A percentile compares a stretch with the other conserved stretches of the same genome.
phyloP scores from a whole-genome alignment of 306 rosid species.

The Purshia tridentata region DNA sequence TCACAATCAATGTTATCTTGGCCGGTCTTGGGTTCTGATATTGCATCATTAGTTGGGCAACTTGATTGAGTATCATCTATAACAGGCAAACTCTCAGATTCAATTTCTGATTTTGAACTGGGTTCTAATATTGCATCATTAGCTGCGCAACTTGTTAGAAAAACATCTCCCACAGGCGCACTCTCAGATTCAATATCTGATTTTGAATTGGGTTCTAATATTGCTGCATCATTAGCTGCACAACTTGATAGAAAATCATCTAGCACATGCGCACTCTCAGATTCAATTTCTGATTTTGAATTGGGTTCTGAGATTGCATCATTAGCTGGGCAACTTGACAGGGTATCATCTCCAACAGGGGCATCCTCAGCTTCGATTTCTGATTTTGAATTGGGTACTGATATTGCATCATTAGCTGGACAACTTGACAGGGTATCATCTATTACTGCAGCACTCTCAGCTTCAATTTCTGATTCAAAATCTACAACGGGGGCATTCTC shows the following conservation, averaged over 20 bases:
- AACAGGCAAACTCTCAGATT: not conserved
- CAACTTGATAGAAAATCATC: not conserved
- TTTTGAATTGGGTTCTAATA: not conserved
- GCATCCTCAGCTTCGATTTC: constrained; percentile 18
- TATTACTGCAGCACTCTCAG: not conserved
- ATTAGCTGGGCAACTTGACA: constrained; percentile 6
- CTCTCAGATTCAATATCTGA: not conserved
- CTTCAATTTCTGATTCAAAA: not conserved
- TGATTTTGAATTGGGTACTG: constrained; percentile 3
- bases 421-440: not conserved
- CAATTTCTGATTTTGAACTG: not conserved
- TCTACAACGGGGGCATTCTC: not conserved
- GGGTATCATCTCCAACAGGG: not conserved
- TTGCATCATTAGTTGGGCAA: constrained; percentile 17
- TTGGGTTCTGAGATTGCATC: constrained; percentile 15
- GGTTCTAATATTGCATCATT: not conserved
- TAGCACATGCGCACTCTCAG: not conserved
- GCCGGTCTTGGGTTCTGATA: constrained; percentile 15
- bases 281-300: constrained; percentile 6
- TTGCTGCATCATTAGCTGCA: not conserved
- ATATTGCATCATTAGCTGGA: not conserved
- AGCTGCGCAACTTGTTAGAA: not conserved
- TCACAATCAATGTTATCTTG: constrained; percentile 18
- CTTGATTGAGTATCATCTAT: constrained; percentile 11
- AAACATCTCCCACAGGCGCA: not conserved